Base-by-base conservation (phyloP, 441 rosid species). In the Euphorbia celastroides region DNA sequence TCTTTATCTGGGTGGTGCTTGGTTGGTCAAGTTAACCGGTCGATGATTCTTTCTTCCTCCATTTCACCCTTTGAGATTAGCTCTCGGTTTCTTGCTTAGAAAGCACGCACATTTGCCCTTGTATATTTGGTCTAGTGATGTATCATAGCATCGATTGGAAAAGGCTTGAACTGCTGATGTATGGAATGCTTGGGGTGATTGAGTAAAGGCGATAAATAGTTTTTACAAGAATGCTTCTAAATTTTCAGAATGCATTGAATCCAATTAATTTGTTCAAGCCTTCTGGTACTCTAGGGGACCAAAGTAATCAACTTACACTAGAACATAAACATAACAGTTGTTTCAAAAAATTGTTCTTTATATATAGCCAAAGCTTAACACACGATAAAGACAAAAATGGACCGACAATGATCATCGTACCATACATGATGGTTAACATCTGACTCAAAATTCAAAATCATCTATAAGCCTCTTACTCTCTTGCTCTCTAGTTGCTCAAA, bases 1-100 rank as follows among this genome's bases (percentile, higher is more conserved):
- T 58, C 95, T 89, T 42, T 90, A 91, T 75, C 71, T 93, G 61
- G 99, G 99, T 13, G 97, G 97, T 31, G 97, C 97, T 20, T 93
- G 95, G 95, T 60, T 82, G 68, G 97, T 91, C 62, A 93, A 93
- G 87, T 79, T 91, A 64, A 81, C 77, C 0, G 99, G 99, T 11
- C 83, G 90, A 62, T 93, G 81, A 89, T 28, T 52, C 57, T 13
- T 44, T 34, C 60, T 36, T 1, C 16, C 51, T 3, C 5, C 19
- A 2, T 10, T 14, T 32, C 7, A n/a, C 11, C 44, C 7, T 32
- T 42, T 28, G n/a, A 26, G 46, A 62, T 19, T 56, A 55, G 17
- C 26, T 60, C 28, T 23, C 22, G 16, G 57, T 9, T 22, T 31
- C 56, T 52, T 22, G n/a, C 50, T 27, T 48, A 16, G 19, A 28